A percentile compares a stretch with the other conserved stretches of the same genome.
Evolutionary conservation across 2,329 filamentous ascomycete genomes (phyloP).

Genomic region (Septoria petroselini): DNA sequence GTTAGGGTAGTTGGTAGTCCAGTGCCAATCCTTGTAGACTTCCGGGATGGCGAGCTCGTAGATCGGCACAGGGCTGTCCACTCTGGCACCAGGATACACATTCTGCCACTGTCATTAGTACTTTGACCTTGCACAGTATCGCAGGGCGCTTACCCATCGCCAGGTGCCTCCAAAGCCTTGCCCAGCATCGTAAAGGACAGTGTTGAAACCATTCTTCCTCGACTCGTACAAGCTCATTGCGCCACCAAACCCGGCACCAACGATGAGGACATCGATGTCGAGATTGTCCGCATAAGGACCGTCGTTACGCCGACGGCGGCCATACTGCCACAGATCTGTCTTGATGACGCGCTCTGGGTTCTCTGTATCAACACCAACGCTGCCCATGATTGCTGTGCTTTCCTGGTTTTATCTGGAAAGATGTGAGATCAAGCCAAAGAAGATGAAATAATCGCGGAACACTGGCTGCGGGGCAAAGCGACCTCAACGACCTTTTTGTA

Average conservation of each 20-base stretch:
- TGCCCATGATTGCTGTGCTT: constrained; percentile 19
- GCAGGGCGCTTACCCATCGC: constrained; percentile 28
- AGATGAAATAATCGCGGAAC: too few relatives aligned
- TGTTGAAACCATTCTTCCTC: constrained; percentile 35
- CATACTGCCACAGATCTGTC: constrained; percentile 30
- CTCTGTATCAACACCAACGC: constrained; percentile 20
- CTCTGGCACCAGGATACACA: constrained; percentile 43
- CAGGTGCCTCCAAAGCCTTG: constrained; percentile 38
- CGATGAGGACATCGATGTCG: constrained; percentile 34
- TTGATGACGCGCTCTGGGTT: constrained; percentile 29
- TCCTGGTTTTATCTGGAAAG: not conserved
- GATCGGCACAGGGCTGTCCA: constrained; percentile 41
- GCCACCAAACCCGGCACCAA: constrained; percentile 47
- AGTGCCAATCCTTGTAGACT: constrained; percentile 56
- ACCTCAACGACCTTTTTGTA: too few relatives aligned
- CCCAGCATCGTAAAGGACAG: constrained; percentile 36
- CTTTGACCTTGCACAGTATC: too few relatives aligned
- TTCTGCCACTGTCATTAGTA: constrained; percentile 18
- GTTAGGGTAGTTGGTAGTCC: constrained; percentile 39
- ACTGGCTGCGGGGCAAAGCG: too few relatives aligned
- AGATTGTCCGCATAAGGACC: constrained; percentile 33
- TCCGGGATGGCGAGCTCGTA: constrained; percentile 42
- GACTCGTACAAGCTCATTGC: constrained; percentile 44
- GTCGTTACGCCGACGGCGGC: constrained; percentile 22
- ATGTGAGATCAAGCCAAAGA: too few relatives aligned